phyloP scores from a whole-genome alignment of 805 yeast genomes.

The Wickerhamomyces canadensis region DNA sequence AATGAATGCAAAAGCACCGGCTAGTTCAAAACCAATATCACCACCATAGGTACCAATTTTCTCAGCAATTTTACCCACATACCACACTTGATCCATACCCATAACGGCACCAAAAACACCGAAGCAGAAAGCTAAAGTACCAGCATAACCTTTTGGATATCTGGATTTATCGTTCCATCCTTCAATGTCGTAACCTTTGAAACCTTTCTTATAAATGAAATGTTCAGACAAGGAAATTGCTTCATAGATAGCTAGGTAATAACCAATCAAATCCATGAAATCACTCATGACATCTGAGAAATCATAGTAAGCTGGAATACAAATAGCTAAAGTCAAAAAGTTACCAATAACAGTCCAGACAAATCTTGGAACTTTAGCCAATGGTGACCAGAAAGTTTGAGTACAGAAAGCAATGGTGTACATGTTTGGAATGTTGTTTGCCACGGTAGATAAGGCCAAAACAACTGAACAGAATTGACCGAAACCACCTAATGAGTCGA shows the following conservation, averaged over 20 bases:
- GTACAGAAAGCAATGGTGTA: slow-evolving; percentile 85
- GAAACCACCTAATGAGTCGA: slow-evolving; percentile 77
- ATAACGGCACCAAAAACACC: slow-evolving; percentile 83
- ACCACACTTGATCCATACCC: slow-evolving; percentile 89
- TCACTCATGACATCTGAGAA: slow-evolving; percentile 70
- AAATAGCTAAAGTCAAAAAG: slow-evolving; percentile 72
- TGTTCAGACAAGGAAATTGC: slow-evolving; percentile 78
- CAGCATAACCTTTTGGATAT: slow-evolving; percentile 76
- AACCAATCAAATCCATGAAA: slow-evolving; percentile 89
- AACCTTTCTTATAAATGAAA: slow-evolving; percentile 66
- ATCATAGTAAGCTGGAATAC: slow-evolving; percentile 81
- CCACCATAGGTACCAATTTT: slow-evolving; percentile 72
- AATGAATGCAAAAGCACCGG: slow-evolving; percentile 58
- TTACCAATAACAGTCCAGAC: slow-evolving; percentile 78
- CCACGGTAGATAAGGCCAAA: slow-evolving; percentile 78
- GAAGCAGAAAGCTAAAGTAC: slow-evolving; percentile 68
- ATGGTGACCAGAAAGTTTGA: slow-evolving; percentile 76
- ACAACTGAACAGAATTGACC: slow-evolving; percentile 88
- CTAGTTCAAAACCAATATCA: slow-evolving; percentile 83
- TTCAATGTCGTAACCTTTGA: slow-evolving; percentile 54
- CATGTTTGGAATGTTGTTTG: slow-evolving; percentile 92
- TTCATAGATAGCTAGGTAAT: slow-evolving; percentile 83
- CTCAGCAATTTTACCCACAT: slow-evolving; percentile 61
- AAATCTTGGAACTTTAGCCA: slow-evolving; percentile 73
- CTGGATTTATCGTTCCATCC: slow-evolving; percentile 51